Evolutionary conservation across 148 eudicot genomes (phyloP).

Genomic region (Vaccinium vitisidaea): DNA sequence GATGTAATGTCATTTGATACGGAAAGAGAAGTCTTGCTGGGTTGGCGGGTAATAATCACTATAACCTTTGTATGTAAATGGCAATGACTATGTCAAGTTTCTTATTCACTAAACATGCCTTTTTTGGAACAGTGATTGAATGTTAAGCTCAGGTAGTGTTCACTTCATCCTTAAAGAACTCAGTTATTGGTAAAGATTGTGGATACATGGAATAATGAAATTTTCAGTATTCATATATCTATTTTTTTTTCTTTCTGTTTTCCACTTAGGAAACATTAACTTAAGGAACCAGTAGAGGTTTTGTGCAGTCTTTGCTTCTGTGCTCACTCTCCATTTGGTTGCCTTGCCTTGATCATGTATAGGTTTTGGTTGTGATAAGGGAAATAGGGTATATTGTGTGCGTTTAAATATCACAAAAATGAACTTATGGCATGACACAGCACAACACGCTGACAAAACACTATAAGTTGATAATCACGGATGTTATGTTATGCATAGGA

Average conservation of each 20-base stretch:
- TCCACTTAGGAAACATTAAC: neutral
- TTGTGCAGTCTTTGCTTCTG: neutral
- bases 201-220: neutral
- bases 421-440: neutral
- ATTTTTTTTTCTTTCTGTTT: neutral
- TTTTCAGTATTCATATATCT: constrained; percentile 1
- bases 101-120: neutral
- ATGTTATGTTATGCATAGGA: neutral
- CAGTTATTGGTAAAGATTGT: neutral
- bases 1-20: constrained; percentile 96
- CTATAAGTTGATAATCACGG: neutral
- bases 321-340: neutral
- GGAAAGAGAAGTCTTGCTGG: constrained; percentile 80
- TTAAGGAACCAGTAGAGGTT: neutral
- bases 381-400: neutral
- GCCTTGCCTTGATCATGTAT: neutral
- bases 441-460: neutral
- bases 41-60: constrained; percentile 82
- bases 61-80: neutral
- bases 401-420: neutral
- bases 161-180: neutral
- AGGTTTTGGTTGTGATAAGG: neutral
- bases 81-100: constrained; percentile 3
- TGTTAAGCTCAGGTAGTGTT: neutral
- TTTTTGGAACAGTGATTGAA: constrained; percentile 8